Evolutionary conservation across 225 moss, liverwort and hornwort genomes (phyloP).

Genomic region (Physcomitrellopsis africana): DNA sequence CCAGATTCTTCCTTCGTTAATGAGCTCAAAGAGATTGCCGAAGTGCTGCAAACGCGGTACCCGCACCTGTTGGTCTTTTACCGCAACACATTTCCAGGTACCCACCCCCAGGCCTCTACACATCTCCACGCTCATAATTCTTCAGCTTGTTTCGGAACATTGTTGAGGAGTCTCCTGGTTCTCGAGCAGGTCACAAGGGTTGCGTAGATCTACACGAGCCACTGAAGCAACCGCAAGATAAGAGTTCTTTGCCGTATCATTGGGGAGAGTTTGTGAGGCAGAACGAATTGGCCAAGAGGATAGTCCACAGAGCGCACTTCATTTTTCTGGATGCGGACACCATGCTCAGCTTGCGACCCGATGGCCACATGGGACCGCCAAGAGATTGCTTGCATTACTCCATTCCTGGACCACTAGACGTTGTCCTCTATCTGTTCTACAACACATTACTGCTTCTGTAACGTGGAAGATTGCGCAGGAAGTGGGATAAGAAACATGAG

Average conservation of each 20-base stretch:
- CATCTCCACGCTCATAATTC: not conserved
- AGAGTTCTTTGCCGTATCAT: constrained; percentile 39
- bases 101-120: not conserved
- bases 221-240: constrained; percentile 38
- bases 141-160: not conserved
- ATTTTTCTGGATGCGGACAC: constrained; percentile 52
- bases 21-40: constrained; percentile 45
- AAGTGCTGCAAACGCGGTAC: constrained; percentile 48
- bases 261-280: constrained; percentile 59
- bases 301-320: constrained; percentile 43
- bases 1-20: constrained; percentile 43
- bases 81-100: constrained; percentile 77
- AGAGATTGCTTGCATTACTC: constrained; percentile 62
- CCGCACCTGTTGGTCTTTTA: constrained; percentile 70
- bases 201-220: constrained; percentile 41
- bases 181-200: constrained; percentile 42
- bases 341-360: constrained; percentile 53
- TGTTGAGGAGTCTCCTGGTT: not conserved
- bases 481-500: too few species aligned
- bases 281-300: constrained; percentile 42
- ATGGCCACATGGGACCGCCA: constrained; percentile 44
- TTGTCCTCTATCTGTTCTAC: constrained; percentile 46
- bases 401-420: constrained; percentile 53
- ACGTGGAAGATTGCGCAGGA: not conserved
- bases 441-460: constrained; percentile 41